Conservation (phyloP, 805 yeast species). For the Yueomyces sp. region DNA sequence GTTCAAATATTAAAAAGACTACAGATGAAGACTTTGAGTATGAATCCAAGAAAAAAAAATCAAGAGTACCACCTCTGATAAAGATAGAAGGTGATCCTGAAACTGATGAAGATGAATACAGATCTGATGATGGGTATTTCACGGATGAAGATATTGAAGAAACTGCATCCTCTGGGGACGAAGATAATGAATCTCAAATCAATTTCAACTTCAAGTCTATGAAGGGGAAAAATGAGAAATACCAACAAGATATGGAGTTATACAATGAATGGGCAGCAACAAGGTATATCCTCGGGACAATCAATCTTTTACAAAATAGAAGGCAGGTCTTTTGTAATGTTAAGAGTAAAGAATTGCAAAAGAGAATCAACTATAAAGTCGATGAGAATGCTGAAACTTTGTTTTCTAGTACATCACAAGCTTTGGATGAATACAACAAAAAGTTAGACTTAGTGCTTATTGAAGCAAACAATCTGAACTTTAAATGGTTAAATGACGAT, state of each 20-base stretch:
- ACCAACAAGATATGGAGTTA: conserved; percentile 11
- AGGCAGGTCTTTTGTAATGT: conserved; percentile 5
- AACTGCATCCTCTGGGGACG: background rate
- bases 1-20: background rate
- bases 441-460: conserved; percentile 17
- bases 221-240: background rate
- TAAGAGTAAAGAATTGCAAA: conserved; percentile 9
- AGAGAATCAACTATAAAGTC: conserved; percentile 6
- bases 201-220: no score
- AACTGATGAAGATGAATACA: background rate
- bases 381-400: conserved; percentile 9
- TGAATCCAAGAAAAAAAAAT: background rate
- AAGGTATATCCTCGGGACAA: conserved; percentile 13
- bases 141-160: background rate
- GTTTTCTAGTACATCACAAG: conserved; percentile 7
- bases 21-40: no score
- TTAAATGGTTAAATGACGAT: conserved; percentile 23
- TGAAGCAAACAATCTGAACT: conserved; percentile 22
- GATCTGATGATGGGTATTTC: background rate
- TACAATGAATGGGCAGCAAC: conserved; percentile 16
- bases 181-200: background rate
- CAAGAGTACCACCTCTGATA: background rate
- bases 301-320: conserved; percentile 16
- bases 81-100: background rate
- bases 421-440: conserved; percentile 11